Percentiles rank a stretch among this genome's conserved stretches.
phyloP scores from a whole-genome alignment of 345 rosid genomes.

The Jatropha curcas region DNA sequence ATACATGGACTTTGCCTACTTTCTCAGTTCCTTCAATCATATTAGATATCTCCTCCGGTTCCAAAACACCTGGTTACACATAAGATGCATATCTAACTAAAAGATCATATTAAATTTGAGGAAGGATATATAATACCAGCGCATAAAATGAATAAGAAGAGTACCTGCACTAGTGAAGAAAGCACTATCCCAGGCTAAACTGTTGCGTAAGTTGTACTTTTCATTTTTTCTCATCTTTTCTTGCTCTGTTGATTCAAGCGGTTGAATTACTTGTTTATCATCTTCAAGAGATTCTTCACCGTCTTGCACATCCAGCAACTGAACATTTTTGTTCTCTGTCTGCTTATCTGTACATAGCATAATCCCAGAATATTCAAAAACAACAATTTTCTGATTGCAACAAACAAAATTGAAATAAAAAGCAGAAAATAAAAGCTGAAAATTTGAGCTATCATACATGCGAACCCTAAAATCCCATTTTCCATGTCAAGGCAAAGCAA shows the following conservation, averaged over 20 bases:
- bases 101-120: background rate
- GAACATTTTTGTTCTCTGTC: constrained; percentile 34
- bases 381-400: constrained; percentile 26
- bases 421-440: background rate
- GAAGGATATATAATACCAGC: background rate
- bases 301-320: constrained; percentile 24
- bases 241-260: constrained; percentile 40
- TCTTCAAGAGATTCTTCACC: constrained; percentile 31
- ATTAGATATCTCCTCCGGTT: constrained; percentile 78
- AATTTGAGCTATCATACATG: background rate
- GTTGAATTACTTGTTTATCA: constrained; percentile 36
- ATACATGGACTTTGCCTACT: constrained; percentile 36
- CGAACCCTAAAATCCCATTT: background rate
- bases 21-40: constrained; percentile 59
- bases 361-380: constrained; percentile 13
- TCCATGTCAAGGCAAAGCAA: background rate
- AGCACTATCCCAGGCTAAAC: constrained; percentile 96
- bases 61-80: constrained; percentile 62
- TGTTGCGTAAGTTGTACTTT: constrained; percentile 71
- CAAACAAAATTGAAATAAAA: background rate
- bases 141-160: background rate
- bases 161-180: constrained; percentile 88
- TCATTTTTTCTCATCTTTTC: constrained; percentile 39
- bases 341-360: constrained; percentile 38
- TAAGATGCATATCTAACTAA: constrained; percentile 1